Evolutionary conservation across 495 filamentous ascomycete species (phyloP).

Genomic region (Pseudomonodictys pantanalensis): DNA sequence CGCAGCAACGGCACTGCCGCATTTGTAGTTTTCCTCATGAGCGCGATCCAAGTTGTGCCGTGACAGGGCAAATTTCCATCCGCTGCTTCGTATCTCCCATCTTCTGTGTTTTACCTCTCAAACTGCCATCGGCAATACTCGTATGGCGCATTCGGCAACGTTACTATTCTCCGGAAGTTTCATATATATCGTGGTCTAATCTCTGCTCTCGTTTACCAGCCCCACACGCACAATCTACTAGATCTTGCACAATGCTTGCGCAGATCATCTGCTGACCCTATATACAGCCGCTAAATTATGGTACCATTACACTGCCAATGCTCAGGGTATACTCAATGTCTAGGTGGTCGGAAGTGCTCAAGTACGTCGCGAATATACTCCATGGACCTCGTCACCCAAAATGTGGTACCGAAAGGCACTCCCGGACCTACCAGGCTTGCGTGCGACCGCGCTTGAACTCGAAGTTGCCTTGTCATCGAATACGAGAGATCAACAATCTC

Average conservation of each 20-base stretch:
- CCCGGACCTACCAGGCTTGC: too few relatives aligned
- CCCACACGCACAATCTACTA: neutral
- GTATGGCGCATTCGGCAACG: neutral
- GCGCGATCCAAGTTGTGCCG: too few relatives aligned
- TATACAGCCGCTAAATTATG: constrained; percentile 1
- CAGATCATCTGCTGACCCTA: constrained; percentile 6
- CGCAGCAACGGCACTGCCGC: too few relatives aligned
- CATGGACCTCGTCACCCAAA: neutral
- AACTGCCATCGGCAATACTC: constrained; percentile 13
- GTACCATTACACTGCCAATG: neutral
- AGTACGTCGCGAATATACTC: neutral
- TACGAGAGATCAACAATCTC: too few relatives aligned
- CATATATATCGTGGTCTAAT: constrained; percentile 15
- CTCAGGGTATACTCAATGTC: neutral
- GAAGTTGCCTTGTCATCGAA: neutral
- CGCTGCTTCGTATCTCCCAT: too few relatives aligned
- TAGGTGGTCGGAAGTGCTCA: neutral
- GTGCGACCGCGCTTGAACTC: too few relatives aligned
- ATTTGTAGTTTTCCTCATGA: too few relatives aligned
- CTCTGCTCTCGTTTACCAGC: neutral
- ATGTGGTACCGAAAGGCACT: too few relatives aligned
- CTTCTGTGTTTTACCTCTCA: neutral
- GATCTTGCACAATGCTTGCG: constrained; percentile 7
- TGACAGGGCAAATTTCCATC: too few relatives aligned
- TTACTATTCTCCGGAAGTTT: constrained; percentile 14